Conservation (phyloP, 2,329 filamentous ascomycete genomes). For the Atkinsonella texensis region DNA sequence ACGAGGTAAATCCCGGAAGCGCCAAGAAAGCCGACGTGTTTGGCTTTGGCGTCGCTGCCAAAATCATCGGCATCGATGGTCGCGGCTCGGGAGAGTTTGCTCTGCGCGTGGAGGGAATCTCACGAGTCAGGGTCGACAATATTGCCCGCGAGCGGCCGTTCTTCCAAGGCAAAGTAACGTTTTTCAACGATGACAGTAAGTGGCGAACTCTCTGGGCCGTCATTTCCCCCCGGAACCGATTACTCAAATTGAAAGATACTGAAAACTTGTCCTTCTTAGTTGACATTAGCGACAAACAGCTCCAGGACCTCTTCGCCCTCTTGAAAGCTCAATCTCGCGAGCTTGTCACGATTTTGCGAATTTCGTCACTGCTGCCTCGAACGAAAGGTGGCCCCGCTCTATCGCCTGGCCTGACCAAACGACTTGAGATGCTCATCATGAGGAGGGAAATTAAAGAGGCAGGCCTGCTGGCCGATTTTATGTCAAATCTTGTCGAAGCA, state of each 20-base stretch:
- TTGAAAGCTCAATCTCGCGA: conserved; percentile 80
- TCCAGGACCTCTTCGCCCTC: conserved; percentile 61
- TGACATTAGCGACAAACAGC: conserved; percentile 39
- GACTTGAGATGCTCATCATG: conserved; percentile 77
- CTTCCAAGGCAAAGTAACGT: conserved; percentile 69
- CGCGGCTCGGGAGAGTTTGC: conserved; percentile 64
- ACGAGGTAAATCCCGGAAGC: conserved; percentile 43
- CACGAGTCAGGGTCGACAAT: conserved; percentile 59
- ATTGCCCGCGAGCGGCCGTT: conserved; percentile 64
- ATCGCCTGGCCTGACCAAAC: conserved; percentile 73
- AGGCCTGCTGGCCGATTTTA: conserved; percentile 83
- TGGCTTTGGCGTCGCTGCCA: conserved; percentile 68
- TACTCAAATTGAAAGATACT: not conserved
- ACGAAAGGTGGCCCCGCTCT: conserved; percentile 51
- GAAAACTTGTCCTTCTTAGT: conserved; percentile 11
- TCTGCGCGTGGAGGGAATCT: conserved; percentile 74
- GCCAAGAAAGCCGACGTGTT: conserved; percentile 65
- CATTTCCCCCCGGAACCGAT: too few species aligned
- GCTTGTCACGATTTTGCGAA: conserved; percentile 69
- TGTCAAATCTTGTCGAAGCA: conserved; percentile 83
- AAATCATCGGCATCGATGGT: conserved; percentile 67
- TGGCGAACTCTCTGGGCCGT: not conserved
- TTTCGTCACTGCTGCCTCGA: conserved; percentile 73
- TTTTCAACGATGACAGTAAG: conserved; percentile 58
- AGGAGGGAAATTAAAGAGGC: conserved; percentile 74